Percentiles rank a stretch among this genome's conserved stretches.
Conservation (phyloP, 495 filamentous ascomycete genomes). For the Xylaria acuta region DNA sequence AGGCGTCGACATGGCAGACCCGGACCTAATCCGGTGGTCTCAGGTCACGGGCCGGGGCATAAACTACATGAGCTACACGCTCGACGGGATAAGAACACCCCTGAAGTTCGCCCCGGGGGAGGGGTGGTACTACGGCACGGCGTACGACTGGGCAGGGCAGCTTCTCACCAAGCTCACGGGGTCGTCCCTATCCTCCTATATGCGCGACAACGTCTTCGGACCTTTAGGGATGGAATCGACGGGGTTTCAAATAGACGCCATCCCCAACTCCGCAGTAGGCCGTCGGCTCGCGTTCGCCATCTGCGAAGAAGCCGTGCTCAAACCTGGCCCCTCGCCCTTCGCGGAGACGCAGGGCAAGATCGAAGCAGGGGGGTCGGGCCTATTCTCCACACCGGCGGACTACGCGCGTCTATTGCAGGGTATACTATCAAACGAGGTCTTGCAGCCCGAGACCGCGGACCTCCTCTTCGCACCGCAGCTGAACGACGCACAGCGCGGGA, state of each 20-base stretch:
- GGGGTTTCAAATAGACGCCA: slow-evolving; percentile 40
- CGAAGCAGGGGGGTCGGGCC: slow-evolving; percentile 43
- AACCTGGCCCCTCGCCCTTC: slow-evolving; percentile 27
- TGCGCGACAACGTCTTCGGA: slow-evolving; percentile 37
- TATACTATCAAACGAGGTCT: slow-evolving; percentile 37
- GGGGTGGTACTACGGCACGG: slow-evolving; percentile 45
- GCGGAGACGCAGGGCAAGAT: neutral
- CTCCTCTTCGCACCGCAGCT: slow-evolving; percentile 43
- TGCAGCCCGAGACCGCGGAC: slow-evolving; percentile 35
- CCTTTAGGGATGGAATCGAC: slow-evolving; percentile 30
- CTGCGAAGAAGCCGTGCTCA: slow-evolving; percentile 19
- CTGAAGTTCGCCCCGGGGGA: slow-evolving; percentile 47
- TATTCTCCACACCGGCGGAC: slow-evolving; percentile 33
- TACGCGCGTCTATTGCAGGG: slow-evolving; percentile 36
- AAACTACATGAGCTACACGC: slow-evolving; percentile 4
- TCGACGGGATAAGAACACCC: slow-evolving; percentile 26
- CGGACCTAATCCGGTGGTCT: slow-evolving; percentile 31
- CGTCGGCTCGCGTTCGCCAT: slow-evolving; percentile 22
- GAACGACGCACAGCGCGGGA: slow-evolving; percentile 25
- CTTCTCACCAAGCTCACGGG: slow-evolving; percentile 41
- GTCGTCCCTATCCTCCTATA: slow-evolving; percentile 36
- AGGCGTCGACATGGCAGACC: slow-evolving; percentile 40
- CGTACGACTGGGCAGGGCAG: slow-evolving; percentile 44
- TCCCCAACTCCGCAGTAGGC: neutral
- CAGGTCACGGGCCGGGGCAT: neutral